Percentiles rank a stretch among this genome's conserved stretches.
These are phyloP conservation scores for Leccinum olivaceopallidum DNA, from an alignment of 768 basidiomycete genomes.

Conservation along the genomic window DNA sequence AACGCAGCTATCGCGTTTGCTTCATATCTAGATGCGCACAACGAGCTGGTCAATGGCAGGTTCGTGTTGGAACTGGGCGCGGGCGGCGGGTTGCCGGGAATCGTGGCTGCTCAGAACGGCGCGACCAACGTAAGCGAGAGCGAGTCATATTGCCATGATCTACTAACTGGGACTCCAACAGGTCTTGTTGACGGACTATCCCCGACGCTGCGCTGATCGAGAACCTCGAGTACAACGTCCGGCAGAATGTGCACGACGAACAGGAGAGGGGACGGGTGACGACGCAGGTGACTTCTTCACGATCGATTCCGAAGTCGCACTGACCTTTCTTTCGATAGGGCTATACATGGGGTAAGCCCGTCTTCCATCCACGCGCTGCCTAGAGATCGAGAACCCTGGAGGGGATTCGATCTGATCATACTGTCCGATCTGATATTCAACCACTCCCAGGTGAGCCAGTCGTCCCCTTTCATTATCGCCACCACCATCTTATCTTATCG, in stretches of 20 bases:
- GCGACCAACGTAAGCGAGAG: constrained; percentile 54
- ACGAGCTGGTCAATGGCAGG: constrained; percentile 43
- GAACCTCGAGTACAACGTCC: constrained; percentile 73
- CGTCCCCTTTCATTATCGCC: not conserved
- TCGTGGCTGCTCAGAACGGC: constrained; percentile 71
- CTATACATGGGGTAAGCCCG: constrained; percentile 77
- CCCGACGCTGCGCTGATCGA: constrained; percentile 75
- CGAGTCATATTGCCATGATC: not conserved
- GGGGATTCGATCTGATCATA: constrained; percentile 75
- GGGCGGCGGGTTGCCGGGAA: constrained; percentile 85
- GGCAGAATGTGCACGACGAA: constrained; percentile 46
- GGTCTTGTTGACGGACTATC: constrained; percentile 93
- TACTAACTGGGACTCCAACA: constrained; percentile 26
- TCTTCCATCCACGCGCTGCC: constrained; percentile 34
- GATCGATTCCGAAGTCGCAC: not conserved
- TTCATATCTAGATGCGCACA: constrained; percentile 60
- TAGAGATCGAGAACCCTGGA: constrained; percentile 13
- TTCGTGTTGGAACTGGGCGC: constrained; percentile 89
- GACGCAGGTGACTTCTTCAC: constrained; percentile 38
- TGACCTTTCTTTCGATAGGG: constrained; percentile 46
- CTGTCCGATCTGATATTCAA: constrained; percentile 95
- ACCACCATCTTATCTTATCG: not conserved
- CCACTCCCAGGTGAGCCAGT: constrained; percentile 75
- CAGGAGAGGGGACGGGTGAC: constrained; percentile 18
- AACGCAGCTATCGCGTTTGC: constrained; percentile 78